Evolutionary conservation across 2,329 filamentous ascomycete genomes (phyloP).

Genomic region (Monosporascus sp.): DNA sequence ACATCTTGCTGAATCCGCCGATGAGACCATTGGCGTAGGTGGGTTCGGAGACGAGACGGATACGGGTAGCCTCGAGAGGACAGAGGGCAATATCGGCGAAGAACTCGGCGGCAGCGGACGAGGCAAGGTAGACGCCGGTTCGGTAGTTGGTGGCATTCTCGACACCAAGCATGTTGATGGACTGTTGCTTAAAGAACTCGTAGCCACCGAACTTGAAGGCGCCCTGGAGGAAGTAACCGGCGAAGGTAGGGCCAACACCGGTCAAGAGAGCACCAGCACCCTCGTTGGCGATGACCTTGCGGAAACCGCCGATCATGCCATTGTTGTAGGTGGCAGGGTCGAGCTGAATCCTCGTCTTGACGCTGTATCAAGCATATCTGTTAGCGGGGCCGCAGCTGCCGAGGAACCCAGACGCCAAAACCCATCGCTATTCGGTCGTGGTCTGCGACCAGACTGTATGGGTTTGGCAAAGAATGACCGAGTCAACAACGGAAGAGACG

Average conservation of each 20-base stretch:
- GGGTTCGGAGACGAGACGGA: conserved; percentile 70
- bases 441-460: neutral
- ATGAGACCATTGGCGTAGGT: conserved; percentile 65
- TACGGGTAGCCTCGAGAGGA: conserved; percentile 73
- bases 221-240: conserved; percentile 75
- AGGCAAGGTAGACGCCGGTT: conserved; percentile 62
- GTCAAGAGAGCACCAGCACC: conserved; percentile 69
- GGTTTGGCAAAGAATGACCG: neutral
- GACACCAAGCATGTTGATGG: conserved; percentile 63
- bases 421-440: no score
- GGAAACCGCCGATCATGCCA: conserved; percentile 69
- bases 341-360: conserved; percentile 77
- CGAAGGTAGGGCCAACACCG: conserved; percentile 66
- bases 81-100: conserved; percentile 65
- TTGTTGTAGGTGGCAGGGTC: conserved; percentile 71
- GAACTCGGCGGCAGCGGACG: conserved; percentile 47
- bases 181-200: conserved; percentile 78
- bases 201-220: conserved; percentile 79
- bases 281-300: conserved; percentile 64
- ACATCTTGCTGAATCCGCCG: conserved; percentile 64
- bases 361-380: conserved; percentile 39
- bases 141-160: conserved; percentile 62
- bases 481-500: neutral
- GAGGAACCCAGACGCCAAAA: no score
- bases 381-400: no score